Conservation (phyloP, 2,329 filamentous ascomycete species). For the Tothia fuscella region DNA sequence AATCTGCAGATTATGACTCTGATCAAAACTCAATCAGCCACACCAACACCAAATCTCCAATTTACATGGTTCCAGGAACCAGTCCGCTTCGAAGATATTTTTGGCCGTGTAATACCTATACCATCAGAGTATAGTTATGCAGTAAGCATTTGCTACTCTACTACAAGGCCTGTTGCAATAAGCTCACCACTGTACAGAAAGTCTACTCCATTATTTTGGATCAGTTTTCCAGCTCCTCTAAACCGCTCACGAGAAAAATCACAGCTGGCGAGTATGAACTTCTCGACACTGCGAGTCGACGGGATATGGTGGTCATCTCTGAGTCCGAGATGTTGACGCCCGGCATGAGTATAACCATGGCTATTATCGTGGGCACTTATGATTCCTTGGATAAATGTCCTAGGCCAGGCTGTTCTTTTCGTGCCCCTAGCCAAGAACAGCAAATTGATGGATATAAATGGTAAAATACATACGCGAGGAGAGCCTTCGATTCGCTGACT, state of each 20-base stretch:
- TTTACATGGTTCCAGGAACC: neutral
- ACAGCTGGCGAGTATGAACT: too few species aligned
- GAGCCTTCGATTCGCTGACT: too few species aligned
- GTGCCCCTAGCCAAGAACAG: neutral
- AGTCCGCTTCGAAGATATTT: neutral
- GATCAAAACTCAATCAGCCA: too few species aligned
- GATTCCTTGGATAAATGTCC: neutral
- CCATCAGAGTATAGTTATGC: slow-evolving; percentile 12
- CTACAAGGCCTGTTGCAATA: too few species aligned
- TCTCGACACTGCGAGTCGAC: neutral
- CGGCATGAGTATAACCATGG: neutral
- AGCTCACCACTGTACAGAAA: neutral
- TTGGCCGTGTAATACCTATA: neutral
- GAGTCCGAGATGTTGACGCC: neutral
- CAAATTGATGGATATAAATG: neutral
- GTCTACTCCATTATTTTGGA: neutral
- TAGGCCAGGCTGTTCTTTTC: neutral
- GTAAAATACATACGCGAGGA: neutral
- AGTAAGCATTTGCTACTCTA: slow-evolving; percentile 10
- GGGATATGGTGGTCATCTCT: too few species aligned
- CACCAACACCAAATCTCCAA: too few species aligned
- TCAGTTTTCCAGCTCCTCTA: too few species aligned
- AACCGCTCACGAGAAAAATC: too few species aligned
- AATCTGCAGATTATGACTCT: too few species aligned
- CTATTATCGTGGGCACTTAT: neutral